phyloP scores from a whole-genome alignment of 75 land plant species.

The Larix kaempferi region DNA sequence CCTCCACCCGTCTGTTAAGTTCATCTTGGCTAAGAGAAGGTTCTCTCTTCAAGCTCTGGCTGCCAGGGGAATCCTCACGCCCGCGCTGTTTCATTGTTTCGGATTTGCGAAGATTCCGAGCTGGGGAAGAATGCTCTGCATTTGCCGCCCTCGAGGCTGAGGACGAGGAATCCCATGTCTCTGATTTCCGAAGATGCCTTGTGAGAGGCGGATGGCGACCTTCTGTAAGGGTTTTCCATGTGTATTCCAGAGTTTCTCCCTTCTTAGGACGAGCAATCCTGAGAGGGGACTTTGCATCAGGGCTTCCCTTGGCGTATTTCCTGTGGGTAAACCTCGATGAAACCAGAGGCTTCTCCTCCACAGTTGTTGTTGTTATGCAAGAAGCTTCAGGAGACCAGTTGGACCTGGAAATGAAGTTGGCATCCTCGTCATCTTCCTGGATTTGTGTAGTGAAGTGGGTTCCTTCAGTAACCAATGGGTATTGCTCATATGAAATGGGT shows the following conservation, averaged over 20 bases:
- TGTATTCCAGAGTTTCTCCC: conserved; percentile 59
- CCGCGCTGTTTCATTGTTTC: conserved; percentile 29
- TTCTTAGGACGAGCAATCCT: conserved; percentile 36
- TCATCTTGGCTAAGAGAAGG: conserved; percentile 71
- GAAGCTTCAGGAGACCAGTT: conserved; percentile 1
- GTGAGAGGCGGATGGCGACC: conserved; percentile 55
- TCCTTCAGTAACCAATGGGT: neutral
- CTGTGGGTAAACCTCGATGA: conserved; percentile 40
- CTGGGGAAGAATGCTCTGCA: conserved; percentile 7
- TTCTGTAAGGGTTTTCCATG: conserved; percentile 68
- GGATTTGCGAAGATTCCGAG: conserved; percentile 22
- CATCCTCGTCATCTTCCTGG: conserved; percentile 17
- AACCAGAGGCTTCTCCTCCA: conserved; percentile 33
- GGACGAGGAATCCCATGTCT: conserved; percentile 42
- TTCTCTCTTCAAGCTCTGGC: conserved; percentile 26
- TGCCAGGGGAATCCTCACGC: neutral
- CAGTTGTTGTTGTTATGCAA: conserved; percentile 1
- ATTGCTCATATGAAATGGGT: neutral
- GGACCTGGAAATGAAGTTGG: conserved; percentile 8
- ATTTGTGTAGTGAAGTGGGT: neutral
- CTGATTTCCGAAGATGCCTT: conserved; percentile 55
- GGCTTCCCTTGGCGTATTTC: conserved; percentile 30
- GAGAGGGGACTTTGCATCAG: conserved; percentile 27
- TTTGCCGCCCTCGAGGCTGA: neutral
- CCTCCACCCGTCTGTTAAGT: conserved; percentile 67